phyloP scores from a whole-genome alignment of 2,329 filamentous ascomycete species.

The Cladosporium austrohemisphaericum region DNA sequence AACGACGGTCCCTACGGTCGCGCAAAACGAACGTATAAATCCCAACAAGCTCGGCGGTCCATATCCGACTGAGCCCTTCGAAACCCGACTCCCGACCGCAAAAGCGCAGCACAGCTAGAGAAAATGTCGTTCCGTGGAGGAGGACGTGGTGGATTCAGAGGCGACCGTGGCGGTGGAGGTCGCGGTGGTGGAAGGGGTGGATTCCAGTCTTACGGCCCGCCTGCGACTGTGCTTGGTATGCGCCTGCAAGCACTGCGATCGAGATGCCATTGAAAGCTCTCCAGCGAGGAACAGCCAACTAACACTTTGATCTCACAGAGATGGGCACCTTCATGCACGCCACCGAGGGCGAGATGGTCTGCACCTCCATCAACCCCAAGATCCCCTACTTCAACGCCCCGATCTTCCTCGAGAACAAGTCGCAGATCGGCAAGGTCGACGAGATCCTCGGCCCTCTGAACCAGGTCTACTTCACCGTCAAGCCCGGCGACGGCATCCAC shows the following conservation, averaged over 20 bases:
- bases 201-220: constrained; percentile 42
- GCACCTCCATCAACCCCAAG: constrained; percentile 90
- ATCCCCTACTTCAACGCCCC: constrained; percentile 98
- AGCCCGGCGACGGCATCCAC: constrained; percentile 93
- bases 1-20: constrained; percentile 2
- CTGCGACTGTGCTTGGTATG: constrained; percentile 42
- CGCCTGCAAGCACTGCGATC: background rate
- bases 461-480: constrained; percentile 97
- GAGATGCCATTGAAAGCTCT: background rate
- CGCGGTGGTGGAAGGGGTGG: constrained; percentile 30
- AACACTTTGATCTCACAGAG: constrained; percentile 46
- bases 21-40: background rate
- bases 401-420: constrained; percentile 99
- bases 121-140: constrained; percentile 26
- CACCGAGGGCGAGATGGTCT: constrained; percentile 96
- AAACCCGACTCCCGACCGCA: background rate
- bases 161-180: constrained; percentile 25
- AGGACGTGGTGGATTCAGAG: constrained; percentile 19
- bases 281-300: background rate
- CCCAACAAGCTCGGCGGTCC: constrained; percentile 15
- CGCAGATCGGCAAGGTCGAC: constrained; percentile 84
- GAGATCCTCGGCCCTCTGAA: constrained; percentile 97
- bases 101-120: constrained; percentile 7
- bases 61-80: constrained; percentile 9
- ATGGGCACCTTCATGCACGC: constrained; percentile 93